Percentiles rank a stretch among this genome's conserved stretches.
phyloP scores from a whole-genome alignment of 768 basidiomycete genomes.

The Galerina sulciceps region DNA sequence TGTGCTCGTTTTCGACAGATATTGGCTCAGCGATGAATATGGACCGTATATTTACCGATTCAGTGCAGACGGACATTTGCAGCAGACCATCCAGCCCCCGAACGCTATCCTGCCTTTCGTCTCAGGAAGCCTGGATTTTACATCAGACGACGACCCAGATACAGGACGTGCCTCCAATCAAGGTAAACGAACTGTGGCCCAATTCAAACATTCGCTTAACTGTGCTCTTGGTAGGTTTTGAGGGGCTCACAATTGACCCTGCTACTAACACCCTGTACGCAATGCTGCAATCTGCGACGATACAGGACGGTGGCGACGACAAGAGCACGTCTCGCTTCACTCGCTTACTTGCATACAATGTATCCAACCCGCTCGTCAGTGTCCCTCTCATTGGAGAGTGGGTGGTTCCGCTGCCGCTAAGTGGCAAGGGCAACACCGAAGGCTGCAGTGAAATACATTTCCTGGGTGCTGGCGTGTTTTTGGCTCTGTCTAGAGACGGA shows the following conservation, averaged over 20 bases:
- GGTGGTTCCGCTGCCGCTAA: conserved; percentile 61
- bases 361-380: conserved; percentile 35
- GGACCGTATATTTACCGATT: conserved; percentile 68
- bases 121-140: conserved; percentile 55
- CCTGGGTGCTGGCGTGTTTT: conserved; percentile 54
- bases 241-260: conserved; percentile 58
- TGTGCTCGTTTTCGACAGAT: not conserved
- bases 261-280: conserved; percentile 56
- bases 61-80: conserved; percentile 46
- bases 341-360: conserved; percentile 59
- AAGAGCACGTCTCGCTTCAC: conserved; percentile 55
- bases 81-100: conserved; percentile 65
- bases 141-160: conserved; percentile 46
- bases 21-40: conserved; percentile 72
- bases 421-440: conserved; percentile 49
- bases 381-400: conserved; percentile 58
- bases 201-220: not conserved
- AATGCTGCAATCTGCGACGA: conserved; percentile 63
- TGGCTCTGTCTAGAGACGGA: conserved; percentile 62
- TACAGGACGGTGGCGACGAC: conserved; percentile 63
- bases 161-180: conserved; percentile 62
- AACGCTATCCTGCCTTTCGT: conserved; percentile 55
- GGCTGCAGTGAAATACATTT: conserved; percentile 64
- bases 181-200: conserved; percentile 34
- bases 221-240: conserved; percentile 47